Evolutionary conservation across 2,329 filamentous ascomycete species (phyloP), one percentile per base, ranked within the genome.

Genomic region (Phyllosticta citrichinensis): DNA sequence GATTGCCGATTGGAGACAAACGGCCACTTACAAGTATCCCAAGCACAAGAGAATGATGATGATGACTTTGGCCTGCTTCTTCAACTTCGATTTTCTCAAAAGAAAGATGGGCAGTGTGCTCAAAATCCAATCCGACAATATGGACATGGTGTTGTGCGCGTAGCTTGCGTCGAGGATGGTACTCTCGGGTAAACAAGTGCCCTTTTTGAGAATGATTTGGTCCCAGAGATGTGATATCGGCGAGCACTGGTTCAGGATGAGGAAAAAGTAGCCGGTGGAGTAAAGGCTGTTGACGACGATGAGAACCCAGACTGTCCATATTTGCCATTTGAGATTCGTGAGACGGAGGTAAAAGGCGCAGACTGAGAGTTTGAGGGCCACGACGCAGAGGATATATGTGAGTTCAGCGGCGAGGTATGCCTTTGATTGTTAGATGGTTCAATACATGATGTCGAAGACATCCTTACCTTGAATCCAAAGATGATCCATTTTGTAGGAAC

Each of bases 41-140:
- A 58, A 25, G n/a, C 56, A 27, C 51, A 59, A 24, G 2, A 59
- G 51, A 5, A 54, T 20, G 17, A 59, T 50, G 19, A 59, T 52
- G 12, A 50, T 54, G n/a, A 27, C 51, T 27, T 58, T 58, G 19
- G 56, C 24, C n/a, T 30, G 50, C 56, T 30, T 30, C 11, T 58
- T 58, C 50, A 58, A n/a, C 12, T 53, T 58, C 17, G 56, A 59
- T 12, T 27, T 22, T 22, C 25, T 59, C n/a, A 59, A 22, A 19
- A 59, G 51, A 50, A 59, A 59, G 25, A 59, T 50, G 12, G 57
- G 51, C 52, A 59, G 25, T 4, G 52, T 55, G 10, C 25, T 33
- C 19, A 59, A 30, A 5, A 54, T 54, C 51, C 57, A 59, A 30
- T 59, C 57, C 27, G 57, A 59, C n/a, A 59, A 10, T 5, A 59